Base-by-base conservation (phyloP, 352 stramenopile species). In the Phytophthora cajani region DNA sequence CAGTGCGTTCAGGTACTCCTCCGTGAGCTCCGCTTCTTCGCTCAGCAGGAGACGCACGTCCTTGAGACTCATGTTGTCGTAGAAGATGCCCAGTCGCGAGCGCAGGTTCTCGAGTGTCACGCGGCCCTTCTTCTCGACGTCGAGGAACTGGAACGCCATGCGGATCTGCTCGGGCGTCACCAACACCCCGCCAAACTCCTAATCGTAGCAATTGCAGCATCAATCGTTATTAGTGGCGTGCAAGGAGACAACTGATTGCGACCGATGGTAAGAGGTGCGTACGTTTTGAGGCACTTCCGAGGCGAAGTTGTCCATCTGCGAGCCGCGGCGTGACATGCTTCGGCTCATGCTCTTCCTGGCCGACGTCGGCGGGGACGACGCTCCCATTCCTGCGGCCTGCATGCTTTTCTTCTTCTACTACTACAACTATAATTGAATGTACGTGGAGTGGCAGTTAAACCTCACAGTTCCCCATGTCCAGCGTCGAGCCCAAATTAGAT, bases 71-170 rank as follows among this genome's bases (percentile, higher is more conserved):
- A 97, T 79, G 21, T 93, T 89, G 68, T 94, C 88, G 78, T 97
- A 96, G 63, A 98, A 97, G 44, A 95, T 85, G 23, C 87, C 77
- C 1, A 98, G 77, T 12, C 89, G 69, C 36, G 91, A 80, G n/a
- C 82, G 78, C 32, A 97, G 74, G 58, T 92, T 95, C 5, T 86
- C 77, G n/a, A 93, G 62, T 27, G 89, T 97, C 54, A 98, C 87
- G 36, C 79, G 78, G 27, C 88, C 80, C 54, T 85, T 93, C 49
- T 81, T 79, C 47, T 97, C 89, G 9, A 95, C 64, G 75, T 97
- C 92, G 14, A 98, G 88, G 70, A 98, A 97, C 62, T 97, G 80
- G 77, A 98, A 98, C 38, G 89, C 91, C 21, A 75, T 67, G 44
- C 77, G 81, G 47, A 97, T 93, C 74, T 98, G 90, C 36, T 96